Conservation (phyloP, 2,329 filamentous ascomycete genomes). For the Amesomyces nigricolor region DNA sequence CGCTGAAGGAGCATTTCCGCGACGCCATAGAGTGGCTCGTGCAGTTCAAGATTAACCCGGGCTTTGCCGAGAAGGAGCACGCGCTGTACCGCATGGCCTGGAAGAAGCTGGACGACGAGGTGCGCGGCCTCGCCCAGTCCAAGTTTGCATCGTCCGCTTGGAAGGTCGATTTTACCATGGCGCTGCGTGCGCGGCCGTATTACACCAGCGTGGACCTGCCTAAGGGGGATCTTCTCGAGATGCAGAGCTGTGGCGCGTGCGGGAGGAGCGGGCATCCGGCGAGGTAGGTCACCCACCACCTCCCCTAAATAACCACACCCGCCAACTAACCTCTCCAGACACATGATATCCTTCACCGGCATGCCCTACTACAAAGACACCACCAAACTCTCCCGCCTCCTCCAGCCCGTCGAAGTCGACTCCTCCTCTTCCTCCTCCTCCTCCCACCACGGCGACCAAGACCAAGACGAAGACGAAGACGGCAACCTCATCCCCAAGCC, state of each 20-base stretch:
- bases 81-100: constrained; percentile 64
- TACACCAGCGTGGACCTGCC: constrained; percentile 46
- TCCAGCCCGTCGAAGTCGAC: constrained; percentile 55
- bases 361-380: constrained; percentile 58
- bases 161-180: constrained; percentile 59
- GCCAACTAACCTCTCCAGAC: neutral
- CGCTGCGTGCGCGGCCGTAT: constrained; percentile 60
- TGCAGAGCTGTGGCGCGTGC: constrained; percentile 60
- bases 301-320: neutral
- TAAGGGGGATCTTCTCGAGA: constrained; percentile 22
- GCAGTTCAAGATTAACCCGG: constrained; percentile 69
- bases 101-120: constrained; percentile 65
- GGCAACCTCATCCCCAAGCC: constrained; percentile 33
- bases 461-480: constrained; percentile 32
- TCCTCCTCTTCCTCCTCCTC: constrained; percentile 11
- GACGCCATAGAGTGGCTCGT: constrained; percentile 76
- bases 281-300: constrained; percentile 41
- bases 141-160: constrained; percentile 69
- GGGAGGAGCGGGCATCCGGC: constrained; percentile 64
- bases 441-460: neutral
- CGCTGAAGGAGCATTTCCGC: constrained; percentile 65
- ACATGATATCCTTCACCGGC: constrained; percentile 53
- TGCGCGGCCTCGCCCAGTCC: constrained; percentile 60
- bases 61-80: constrained; percentile 54
- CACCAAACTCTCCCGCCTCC: constrained; percentile 21